Evolutionary conservation across 2,329 filamentous ascomycete genomes (phyloP).

Genomic region (Aspergillus pseudoviridinutans): DNA sequence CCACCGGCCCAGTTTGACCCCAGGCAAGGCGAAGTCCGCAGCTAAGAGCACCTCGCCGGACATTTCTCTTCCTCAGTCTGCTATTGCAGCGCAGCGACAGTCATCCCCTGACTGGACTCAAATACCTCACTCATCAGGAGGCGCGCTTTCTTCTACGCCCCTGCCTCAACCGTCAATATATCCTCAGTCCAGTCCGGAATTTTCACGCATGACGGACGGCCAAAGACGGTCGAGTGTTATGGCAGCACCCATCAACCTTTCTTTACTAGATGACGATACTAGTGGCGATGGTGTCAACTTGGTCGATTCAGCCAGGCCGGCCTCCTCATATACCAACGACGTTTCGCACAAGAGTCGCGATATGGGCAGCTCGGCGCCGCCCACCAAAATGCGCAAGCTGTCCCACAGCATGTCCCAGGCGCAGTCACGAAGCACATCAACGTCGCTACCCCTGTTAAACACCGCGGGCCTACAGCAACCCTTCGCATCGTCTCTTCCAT

Average conservation of each 20-base stretch:
- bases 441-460: conserved; percentile 30
- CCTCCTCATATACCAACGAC: conserved; percentile 21
- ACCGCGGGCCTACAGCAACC: conserved; percentile 31
- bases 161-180: conserved; percentile 38
- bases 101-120: conserved; percentile 35
- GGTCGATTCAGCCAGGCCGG: conserved; percentile 15
- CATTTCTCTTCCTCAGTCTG: conserved; percentile 27
- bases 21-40: conserved; percentile 26
- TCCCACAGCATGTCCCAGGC: conserved; percentile 27
- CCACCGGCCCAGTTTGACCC: conserved; percentile 22
- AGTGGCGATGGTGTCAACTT: conserved; percentile 39
- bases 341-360: conserved; percentile 24
- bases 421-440: conserved; percentile 28
- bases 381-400: conserved; percentile 37
- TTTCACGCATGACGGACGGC: conserved; percentile 39
- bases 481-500: conserved; percentile 55
- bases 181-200: conserved; percentile 52
- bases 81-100: conserved; percentile 22
- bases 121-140: conserved; percentile 24
- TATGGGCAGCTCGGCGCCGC: conserved; percentile 29
- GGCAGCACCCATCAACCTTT: conserved; percentile 51
- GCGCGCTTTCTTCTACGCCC: conserved; percentile 13
- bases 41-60: conserved; percentile 35
- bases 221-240: conserved; percentile 34
- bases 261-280: conserved; percentile 55